These are phyloP conservation scores for Fusarium haematococcum DNA, from an alignment of 2,329 filamentous ascomycete species.

Conservation along the genomic window DNA sequence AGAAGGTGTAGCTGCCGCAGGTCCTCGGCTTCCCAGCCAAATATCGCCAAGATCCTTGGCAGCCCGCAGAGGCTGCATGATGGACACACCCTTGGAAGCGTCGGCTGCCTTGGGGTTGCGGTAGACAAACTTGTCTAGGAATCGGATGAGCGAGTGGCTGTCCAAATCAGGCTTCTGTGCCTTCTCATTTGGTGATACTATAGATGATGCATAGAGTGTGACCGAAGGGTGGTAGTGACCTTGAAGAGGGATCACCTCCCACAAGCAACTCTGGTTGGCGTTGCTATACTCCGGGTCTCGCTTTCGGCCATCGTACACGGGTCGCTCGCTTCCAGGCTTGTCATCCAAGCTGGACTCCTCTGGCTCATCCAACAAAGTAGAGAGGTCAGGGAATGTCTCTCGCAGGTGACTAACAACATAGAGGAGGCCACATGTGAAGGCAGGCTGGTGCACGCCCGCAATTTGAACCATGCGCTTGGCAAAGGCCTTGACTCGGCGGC, in stretches of 20 bases:
- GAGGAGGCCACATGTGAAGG: slow-evolving; percentile 93
- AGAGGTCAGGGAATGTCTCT: slow-evolving; percentile 81
- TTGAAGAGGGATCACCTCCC: slow-evolving; percentile 74
- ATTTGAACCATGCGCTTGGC: slow-evolving; percentile 93
- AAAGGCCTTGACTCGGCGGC: slow-evolving; percentile 94
- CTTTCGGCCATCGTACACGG: slow-evolving; percentile 86
- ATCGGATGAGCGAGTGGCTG: slow-evolving; percentile 91
- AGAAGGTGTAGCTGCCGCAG: slow-evolving; percentile 51
- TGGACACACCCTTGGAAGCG: slow-evolving; percentile 80
- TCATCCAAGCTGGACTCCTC: slow-evolving; percentile 77
- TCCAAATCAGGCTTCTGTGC: slow-evolving; percentile 91
- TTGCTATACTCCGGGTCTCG: slow-evolving; percentile 92
- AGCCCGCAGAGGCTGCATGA: slow-evolving; percentile 89
- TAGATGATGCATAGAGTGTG: slow-evolving; percentile 79
- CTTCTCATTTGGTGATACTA: slow-evolving; percentile 77
- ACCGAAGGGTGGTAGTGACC: slow-evolving; percentile 95
- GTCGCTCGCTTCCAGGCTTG: slow-evolving; percentile 54
- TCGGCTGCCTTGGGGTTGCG: slow-evolving; percentile 84
- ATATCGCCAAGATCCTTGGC: slow-evolving; percentile 66
- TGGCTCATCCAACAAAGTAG: slow-evolving; percentile 81
- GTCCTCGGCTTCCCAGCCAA: slow-evolving; percentile 65
- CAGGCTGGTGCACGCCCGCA: slow-evolving; percentile 87
- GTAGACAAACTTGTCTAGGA: slow-evolving; percentile 99
- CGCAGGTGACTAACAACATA: slow-evolving; percentile 89
- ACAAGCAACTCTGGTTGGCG: slow-evolving; percentile 91